phyloP scores from a whole-genome alignment of 2,329 filamentous ascomycete species.

The Hypoxylon sp. region DNA sequence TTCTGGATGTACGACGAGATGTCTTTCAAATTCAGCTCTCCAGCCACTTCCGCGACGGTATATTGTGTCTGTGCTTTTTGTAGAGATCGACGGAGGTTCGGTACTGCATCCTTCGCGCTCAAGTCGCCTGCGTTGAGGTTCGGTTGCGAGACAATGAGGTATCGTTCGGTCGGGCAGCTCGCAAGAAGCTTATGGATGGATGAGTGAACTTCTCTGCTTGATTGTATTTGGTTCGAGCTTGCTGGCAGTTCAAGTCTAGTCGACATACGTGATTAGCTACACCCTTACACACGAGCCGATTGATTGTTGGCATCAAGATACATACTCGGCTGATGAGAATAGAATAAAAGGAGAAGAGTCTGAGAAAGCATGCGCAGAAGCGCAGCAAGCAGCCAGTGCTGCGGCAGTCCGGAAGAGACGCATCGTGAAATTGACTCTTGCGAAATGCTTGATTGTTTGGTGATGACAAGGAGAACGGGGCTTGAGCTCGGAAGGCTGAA shows the following conservation, averaged over 20 bases:
- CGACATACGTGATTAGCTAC: slow-evolving; percentile 22
- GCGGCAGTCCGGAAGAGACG: slow-evolving; percentile 68
- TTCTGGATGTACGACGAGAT: slow-evolving; percentile 63
- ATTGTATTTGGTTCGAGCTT: slow-evolving; percentile 64
- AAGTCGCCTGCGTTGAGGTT: slow-evolving; percentile 81
- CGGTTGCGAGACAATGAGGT: slow-evolving; percentile 84
- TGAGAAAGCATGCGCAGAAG: slow-evolving; percentile 79
- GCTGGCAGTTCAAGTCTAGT: slow-evolving; percentile 53
- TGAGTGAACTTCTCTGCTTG: slow-evolving; percentile 61
- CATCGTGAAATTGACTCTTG: slow-evolving; percentile 60
- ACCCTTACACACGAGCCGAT: not conserved
- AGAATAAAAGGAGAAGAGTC: slow-evolving; percentile 92
- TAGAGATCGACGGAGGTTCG: slow-evolving; percentile 65
- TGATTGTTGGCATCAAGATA: slow-evolving; percentile 30
- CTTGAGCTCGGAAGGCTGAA: slow-evolving; percentile 39
- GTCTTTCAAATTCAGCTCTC: slow-evolving; percentile 60
- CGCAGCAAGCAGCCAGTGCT: slow-evolving; percentile 68
- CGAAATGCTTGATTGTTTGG: slow-evolving; percentile 22
- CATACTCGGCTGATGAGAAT: slow-evolving; percentile 87
- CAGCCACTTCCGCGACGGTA: slow-evolving; percentile 72
- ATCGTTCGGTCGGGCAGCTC: slow-evolving; percentile 80
- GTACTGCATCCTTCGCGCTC: slow-evolving; percentile 61
- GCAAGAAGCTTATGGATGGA: slow-evolving; percentile 69
- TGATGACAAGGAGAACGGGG: slow-evolving; percentile 25
- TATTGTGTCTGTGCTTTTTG: slow-evolving; percentile 59